Conservation (phyloP, 768 basidiomycete species). For the Sistotremastrum niveocremeum region DNA sequence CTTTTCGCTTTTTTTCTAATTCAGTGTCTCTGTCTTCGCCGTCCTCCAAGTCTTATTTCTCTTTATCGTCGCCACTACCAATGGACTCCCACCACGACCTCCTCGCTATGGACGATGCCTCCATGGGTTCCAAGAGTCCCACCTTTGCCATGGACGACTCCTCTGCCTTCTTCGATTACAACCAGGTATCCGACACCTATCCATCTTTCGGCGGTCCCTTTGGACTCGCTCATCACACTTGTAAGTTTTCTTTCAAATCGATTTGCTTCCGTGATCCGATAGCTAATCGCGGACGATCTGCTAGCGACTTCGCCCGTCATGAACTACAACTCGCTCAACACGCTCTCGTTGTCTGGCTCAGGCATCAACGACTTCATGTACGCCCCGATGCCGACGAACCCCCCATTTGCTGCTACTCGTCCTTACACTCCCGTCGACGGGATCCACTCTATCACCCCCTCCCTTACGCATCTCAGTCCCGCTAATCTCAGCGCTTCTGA, state of each 20-base stretch:
- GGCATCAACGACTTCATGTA: constrained; percentile 49
- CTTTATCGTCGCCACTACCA: background rate
- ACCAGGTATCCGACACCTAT: constrained; percentile 30
- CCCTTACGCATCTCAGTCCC: constrained; percentile 24
- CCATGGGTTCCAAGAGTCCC: constrained; percentile 37
- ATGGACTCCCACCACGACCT: constrained; percentile 25
- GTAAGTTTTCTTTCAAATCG: constrained; percentile 30
- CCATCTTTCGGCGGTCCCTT: constrained; percentile 49
- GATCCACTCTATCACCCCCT: constrained; percentile 42
- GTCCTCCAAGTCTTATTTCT: background rate
- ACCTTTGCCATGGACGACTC: constrained; percentile 33
- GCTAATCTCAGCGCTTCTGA: constrained; percentile 61
- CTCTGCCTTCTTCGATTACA: constrained; percentile 26
- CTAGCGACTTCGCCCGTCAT: constrained; percentile 43
- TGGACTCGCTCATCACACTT: constrained; percentile 43
- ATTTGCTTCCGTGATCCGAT: constrained; percentile 2
- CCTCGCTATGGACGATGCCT: constrained; percentile 31
- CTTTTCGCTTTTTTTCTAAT: constrained; percentile 7
- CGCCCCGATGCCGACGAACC: constrained; percentile 40
- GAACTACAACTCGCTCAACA: constrained; percentile 51
- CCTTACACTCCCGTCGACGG: constrained; percentile 58
- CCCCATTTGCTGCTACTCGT: constrained; percentile 38
- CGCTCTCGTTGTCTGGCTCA: constrained; percentile 29
- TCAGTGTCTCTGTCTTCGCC: background rate
- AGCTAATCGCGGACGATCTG: constrained; percentile 34